Base-by-base conservation (phyloP, 352 stramenopile genomes). In the Blastocystis sp. region DNA sequence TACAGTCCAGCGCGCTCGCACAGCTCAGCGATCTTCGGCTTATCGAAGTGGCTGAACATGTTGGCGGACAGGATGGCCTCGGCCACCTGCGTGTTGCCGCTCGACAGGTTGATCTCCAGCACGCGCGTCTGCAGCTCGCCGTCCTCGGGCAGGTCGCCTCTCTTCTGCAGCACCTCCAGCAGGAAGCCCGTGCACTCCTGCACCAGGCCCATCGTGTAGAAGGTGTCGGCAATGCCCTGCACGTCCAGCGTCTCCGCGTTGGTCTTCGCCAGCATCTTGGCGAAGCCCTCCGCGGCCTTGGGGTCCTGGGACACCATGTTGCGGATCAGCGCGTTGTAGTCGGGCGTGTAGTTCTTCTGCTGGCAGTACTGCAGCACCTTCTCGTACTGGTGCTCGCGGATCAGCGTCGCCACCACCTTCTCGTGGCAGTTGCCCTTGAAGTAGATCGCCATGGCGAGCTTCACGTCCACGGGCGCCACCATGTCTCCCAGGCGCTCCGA, bases 391-490 rank as follows among this genome's bases (percentile, higher is more conserved):
- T 97, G 96, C 52, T 95, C 93, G 92, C 98, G 95, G 14, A 98
- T 94, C 91, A 99, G 99, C 92, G 96, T 99, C 89, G 98, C 97
- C 89, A 99, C 98, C 48, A 98, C 97, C 93, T 99, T 99, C 77
- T 97, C 95, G 40, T 97, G 96, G 66, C 97, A 96, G 89, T 99
- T 96, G 48, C 93, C 94, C 74, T 96, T 93, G 84, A 99, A 92
- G 91, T 98, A 99, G 7, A 99, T 95, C 60, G 94, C 97, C 60
- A 99, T 92, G 4, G 97, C 97, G 94, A 99, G 98, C 9, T 95
- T 98, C 9, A 94, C 95, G 91, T 99, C 97, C 60, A 94, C 93
- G 74, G 70, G 93, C 94, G 94, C 93, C 40, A 98, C 96, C 80
- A 98, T 92, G 90, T 99, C 96, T 90, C 96, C 96, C 24, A 99